Conservation (phyloP, 2,329 filamentous ascomycete genomes). For the Aspergillus amoenus region DNA sequence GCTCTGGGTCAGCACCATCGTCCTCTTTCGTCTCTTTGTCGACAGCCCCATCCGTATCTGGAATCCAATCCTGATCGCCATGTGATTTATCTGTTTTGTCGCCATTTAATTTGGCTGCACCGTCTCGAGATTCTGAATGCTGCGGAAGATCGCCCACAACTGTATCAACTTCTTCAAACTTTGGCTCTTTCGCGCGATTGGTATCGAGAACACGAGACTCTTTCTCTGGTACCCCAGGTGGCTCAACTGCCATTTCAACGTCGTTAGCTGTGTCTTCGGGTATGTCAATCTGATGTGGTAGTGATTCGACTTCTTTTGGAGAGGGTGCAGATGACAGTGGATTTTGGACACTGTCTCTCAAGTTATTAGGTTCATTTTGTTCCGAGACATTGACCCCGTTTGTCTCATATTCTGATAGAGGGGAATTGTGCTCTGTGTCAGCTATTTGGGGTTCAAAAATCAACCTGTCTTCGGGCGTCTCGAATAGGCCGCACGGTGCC, state of each 20-base stretch:
- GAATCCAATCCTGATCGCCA: conserved; percentile 1
- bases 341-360: conserved; percentile 16
- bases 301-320: conserved; percentile 11
- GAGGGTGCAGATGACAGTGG: conserved; percentile 5
- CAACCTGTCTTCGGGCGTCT: conserved; percentile 50
- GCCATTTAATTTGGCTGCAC: conserved; percentile 17
- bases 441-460: conserved; percentile 43
- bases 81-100: conserved; percentile 8
- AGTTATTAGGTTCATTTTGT: conserved; percentile 5
- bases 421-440: conserved; percentile 17
- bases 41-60: conserved; percentile 12
- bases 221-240: conserved; percentile 13
- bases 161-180: conserved; percentile 38
- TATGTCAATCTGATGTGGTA: conserved; percentile 13
- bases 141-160: conserved; percentile 33
- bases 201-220: conserved; percentile 9
- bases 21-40: conserved; percentile 16
- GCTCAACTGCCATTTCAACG: conserved; percentile 35
- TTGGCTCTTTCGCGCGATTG: conserved; percentile 24
- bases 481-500: conserved; percentile 56
- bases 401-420: conserved; percentile 16
- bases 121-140: conserved; percentile 26
- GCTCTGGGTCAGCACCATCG: not conserved
- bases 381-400: conserved; percentile 16
- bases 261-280: conserved; percentile 21